phyloP scores from a whole-genome alignment of 208 protist genomes.

The Trypanosoma cruzi region DNA sequence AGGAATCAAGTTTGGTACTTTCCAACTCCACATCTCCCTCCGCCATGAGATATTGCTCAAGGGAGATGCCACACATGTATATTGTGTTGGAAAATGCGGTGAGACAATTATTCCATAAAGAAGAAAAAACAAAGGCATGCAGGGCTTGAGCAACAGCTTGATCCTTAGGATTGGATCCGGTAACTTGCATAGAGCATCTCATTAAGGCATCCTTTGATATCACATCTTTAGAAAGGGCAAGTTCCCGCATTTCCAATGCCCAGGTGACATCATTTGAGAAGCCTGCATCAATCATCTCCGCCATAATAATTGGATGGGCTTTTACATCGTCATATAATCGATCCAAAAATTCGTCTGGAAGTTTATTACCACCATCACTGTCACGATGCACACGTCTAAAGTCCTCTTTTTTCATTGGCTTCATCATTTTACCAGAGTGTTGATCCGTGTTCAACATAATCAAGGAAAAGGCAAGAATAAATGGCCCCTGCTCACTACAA shows the following conservation, averaged over 20 bases:
- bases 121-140: slow-evolving; percentile 52
- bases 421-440: slow-evolving; percentile 94
- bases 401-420: slow-evolving; percentile 94
- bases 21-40: not conserved
- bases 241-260: slow-evolving; percentile 65
- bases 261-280: slow-evolving; percentile 86
- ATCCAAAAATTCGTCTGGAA: slow-evolving; percentile 89
- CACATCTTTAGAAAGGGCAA: not conserved
- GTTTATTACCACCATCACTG: slow-evolving; percentile 94
- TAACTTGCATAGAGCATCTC: slow-evolving; percentile 25
- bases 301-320: slow-evolving; percentile 92
- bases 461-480: slow-evolving; percentile 97
- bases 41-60: slow-evolving; percentile 20
- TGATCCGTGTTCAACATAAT: slow-evolving; percentile 99
- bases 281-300: slow-evolving; percentile 81
- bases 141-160: slow-evolving; percentile 21
- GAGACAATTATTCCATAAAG: slow-evolving; percentile 57
- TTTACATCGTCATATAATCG: slow-evolving; percentile 94
- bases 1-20: not conserved
- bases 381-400: slow-evolving; percentile 96
- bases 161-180: not conserved
- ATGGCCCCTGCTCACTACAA: slow-evolving; percentile 73
- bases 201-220: slow-evolving; percentile 1
- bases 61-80: slow-evolving; percentile 31
- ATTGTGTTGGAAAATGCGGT: slow-evolving; percentile 57